These are phyloP conservation scores for Cercospora sesami DNA, from an alignment of 2,329 filamentous ascomycete species.

Conservation along the genomic window DNA sequence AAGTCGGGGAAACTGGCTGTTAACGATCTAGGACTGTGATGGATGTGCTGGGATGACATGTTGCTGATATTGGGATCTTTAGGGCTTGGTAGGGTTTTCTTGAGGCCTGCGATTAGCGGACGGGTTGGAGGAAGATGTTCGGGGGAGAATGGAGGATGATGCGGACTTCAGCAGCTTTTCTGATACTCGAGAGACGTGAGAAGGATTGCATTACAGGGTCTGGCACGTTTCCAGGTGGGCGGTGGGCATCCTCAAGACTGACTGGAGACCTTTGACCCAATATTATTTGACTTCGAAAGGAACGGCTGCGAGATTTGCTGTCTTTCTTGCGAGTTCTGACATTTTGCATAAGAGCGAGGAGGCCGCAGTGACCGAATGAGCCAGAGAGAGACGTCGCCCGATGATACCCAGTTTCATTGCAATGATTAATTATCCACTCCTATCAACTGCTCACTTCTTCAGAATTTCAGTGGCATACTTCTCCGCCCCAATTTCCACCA, in stretches of 20 bases:
- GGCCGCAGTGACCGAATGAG: no score
- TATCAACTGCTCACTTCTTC: slow-evolving; percentile 28
- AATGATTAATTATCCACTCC: not conserved
- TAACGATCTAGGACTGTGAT: not conserved
- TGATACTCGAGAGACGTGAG: no score
- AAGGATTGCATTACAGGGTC: no score
- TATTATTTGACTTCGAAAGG: no score
- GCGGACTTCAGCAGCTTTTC: no score
- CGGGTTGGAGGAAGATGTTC: not conserved
- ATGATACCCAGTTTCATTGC: not conserved
- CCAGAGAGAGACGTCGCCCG: no score
- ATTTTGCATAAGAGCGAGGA: no score
- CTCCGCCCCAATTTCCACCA: slow-evolving; percentile 41
- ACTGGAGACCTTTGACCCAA: no score
- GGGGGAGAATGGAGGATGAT: not conserved
- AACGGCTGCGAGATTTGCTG: no score
- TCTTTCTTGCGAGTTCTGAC: no score
- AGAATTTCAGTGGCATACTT: slow-evolving; percentile 33
- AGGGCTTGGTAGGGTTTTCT: not conserved
- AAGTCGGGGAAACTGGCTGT: not conserved
- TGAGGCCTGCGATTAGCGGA: not conserved
- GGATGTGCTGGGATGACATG: not conserved
- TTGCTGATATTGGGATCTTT: not conserved
- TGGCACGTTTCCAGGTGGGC: no score
- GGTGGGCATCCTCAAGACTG: no score